Percentiles rank a stretch among this genome's conserved stretches.
phyloP scores from a whole-genome alignment of 768 basidiomycete genomes.

The Artomyces pyxidatus region DNA sequence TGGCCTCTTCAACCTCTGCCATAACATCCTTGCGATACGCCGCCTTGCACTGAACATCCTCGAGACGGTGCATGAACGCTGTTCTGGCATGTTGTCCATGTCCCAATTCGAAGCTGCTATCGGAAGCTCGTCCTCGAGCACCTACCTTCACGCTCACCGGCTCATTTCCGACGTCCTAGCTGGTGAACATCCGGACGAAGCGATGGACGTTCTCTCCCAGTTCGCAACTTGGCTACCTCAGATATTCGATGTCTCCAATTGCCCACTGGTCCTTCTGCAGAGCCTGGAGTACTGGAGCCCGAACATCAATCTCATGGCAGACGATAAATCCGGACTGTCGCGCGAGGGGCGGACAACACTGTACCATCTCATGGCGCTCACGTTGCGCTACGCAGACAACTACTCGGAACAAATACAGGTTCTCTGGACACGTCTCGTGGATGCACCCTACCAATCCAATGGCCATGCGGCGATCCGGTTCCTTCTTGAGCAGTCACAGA shows the following conservation, averaged over 20 bases:
- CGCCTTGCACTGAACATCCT: constrained; percentile 73
- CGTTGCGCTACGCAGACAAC: constrained; percentile 60
- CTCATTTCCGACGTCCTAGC: constrained; percentile 73
- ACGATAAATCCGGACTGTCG: constrained; percentile 47
- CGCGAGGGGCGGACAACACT: constrained; percentile 57
- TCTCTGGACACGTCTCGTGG: constrained; percentile 75
- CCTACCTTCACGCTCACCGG: constrained; percentile 76
- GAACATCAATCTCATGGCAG: constrained; percentile 60
- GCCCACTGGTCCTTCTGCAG: constrained; percentile 58
- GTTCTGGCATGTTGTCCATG: constrained; percentile 58
- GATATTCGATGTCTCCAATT: constrained; percentile 42
- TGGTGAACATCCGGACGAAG: constrained; percentile 61
- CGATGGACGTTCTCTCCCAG: constrained; percentile 57
- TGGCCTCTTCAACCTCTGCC: constrained; percentile 78
- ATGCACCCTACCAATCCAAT: constrained; percentile 60
- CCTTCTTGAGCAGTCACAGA: constrained; percentile 80
- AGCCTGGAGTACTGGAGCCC: constrained; percentile 81
- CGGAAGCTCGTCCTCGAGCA: constrained; percentile 61
- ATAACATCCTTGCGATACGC: constrained; percentile 55
- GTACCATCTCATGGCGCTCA: constrained; percentile 79
- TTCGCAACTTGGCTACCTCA: constrained; percentile 67
- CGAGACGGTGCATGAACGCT: constrained; percentile 61
- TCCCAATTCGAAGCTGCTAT: constrained; percentile 68
- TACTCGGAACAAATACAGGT: constrained; percentile 75
- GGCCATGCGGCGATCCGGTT: constrained; percentile 77